A percentile compares a stretch with the other conserved stretches of the same genome.
These are phyloP conservation scores for Penicillium roqueforti DNA, from an alignment of 495 filamentous ascomycete species.

Conservation along the genomic window DNA sequence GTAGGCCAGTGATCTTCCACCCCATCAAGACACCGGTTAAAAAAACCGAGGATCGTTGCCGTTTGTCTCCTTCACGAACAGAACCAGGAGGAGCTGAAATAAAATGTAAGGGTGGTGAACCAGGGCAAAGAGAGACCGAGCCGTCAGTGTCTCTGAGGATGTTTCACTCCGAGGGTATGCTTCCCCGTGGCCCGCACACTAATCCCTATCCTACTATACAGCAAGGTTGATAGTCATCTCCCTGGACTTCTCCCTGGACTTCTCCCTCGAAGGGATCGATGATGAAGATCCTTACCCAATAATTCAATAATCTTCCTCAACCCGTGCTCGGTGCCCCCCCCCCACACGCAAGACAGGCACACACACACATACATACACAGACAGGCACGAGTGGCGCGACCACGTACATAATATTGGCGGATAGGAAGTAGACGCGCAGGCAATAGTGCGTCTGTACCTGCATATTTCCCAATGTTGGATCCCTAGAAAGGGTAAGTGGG, in stretches of 20 bases:
- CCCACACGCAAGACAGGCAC: conserved; percentile 1
- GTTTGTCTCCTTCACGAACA: not conserved
- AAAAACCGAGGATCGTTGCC: conserved; percentile 4
- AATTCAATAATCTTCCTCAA: not conserved
- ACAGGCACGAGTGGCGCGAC: conserved; percentile 7
- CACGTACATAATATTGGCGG: conserved; percentile 3
- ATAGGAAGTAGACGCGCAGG: not conserved
- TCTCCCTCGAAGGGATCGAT: not conserved
- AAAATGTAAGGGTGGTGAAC: conserved; percentile 7
- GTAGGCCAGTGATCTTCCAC: not conserved
- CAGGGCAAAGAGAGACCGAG: not conserved
- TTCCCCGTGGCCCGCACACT: not conserved
- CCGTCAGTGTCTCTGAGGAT: not conserved
- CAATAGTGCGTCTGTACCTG: conserved; percentile 4
- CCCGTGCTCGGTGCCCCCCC: not conserved
- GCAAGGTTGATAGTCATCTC: too few relatives aligned
- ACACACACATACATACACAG: not conserved
- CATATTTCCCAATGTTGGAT: not conserved
- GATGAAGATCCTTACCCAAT: not conserved
- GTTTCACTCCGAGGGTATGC: conserved; percentile 2
- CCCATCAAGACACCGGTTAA: not conserved
- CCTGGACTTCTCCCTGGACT: not conserved
- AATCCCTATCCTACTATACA: not conserved
- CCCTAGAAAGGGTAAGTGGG: not conserved
- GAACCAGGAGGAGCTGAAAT: not conserved